A percentile compares a stretch with the other conserved stretches of the same genome.
Conservation (phyloP, 805 yeast species). For the Zygoascus tannicola region DNA sequence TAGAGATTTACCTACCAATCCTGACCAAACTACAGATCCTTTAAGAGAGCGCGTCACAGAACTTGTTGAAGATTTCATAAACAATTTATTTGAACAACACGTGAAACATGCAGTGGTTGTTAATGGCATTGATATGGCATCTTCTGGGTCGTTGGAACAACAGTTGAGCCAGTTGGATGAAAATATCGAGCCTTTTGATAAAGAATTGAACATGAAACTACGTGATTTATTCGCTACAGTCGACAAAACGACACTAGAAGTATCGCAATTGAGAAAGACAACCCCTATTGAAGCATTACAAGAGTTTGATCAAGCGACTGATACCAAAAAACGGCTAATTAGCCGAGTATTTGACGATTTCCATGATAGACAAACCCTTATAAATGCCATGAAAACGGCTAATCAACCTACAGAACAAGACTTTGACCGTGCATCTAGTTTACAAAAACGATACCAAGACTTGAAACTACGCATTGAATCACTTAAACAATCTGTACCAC, state of each 20-base stretch:
- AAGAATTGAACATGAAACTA: conserved; percentile 49
- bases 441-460: neutral
- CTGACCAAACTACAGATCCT: conserved; percentile 32
- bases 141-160: conserved; percentile 19
- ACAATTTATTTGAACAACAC: conserved; percentile 48
- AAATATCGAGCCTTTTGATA: conserved; percentile 60
- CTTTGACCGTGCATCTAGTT: neutral
- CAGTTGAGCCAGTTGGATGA: conserved; percentile 11
- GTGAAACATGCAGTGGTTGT: conserved; percentile 43
- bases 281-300: conserved; percentile 24
- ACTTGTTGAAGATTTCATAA: conserved; percentile 30
- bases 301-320: conserved; percentile 31
- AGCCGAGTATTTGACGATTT: neutral
- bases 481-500: neutral
- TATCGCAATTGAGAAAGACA: conserved; percentile 43
- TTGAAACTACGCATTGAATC: neutral
- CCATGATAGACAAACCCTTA: neutral
- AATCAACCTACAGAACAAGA: neutral
- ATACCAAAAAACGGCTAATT: neutral
- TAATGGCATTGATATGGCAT: conserved; percentile 41
- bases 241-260: conserved; percentile 51
- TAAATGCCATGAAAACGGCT: neutral
- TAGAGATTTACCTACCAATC: conserved; percentile 35
- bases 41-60: conserved; percentile 37
- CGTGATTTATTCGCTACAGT: conserved; percentile 48